Conservation (phyloP, 768 basidiomycete species). For the Mycena indigotica region DNA sequence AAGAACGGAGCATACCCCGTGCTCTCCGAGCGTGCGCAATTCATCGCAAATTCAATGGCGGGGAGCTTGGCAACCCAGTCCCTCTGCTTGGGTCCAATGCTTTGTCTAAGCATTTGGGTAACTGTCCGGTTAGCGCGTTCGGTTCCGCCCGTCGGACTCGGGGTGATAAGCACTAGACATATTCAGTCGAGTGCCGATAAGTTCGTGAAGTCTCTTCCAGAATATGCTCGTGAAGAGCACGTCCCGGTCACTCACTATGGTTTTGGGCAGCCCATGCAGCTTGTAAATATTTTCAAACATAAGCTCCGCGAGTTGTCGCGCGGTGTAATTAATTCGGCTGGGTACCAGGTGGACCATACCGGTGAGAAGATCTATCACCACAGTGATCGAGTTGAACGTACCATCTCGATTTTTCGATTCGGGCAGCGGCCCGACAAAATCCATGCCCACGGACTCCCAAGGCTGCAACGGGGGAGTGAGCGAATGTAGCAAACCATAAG, state of each 20-base stretch:
- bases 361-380: background rate
- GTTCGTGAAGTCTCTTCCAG: background rate
- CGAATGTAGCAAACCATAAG: background rate
- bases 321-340: background rate
- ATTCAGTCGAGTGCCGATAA: background rate
- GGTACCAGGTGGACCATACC: background rate
- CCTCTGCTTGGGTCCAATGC: background rate
- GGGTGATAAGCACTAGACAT: no score
- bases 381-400: conserved; percentile 13
- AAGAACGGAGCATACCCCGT: conserved; percentile 23
- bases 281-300: background rate
- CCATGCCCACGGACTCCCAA: background rate
- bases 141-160: background rate
- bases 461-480: background rate
- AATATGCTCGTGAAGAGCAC: no score
- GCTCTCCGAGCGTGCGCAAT: conserved; percentile 14
- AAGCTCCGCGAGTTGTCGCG: background rate
- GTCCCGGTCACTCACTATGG: no score
- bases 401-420: background rate
- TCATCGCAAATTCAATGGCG: background rate
- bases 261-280: background rate
- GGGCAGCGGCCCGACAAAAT: background rate
- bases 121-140: no score
- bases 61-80: background rate
- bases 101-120: background rate